Percentiles rank a stretch among this genome's conserved stretches.
phyloP scores from a whole-genome alignment of 2,329 filamentous ascomycete genomes.

The Aspergillus quadrilineatus region DNA sequence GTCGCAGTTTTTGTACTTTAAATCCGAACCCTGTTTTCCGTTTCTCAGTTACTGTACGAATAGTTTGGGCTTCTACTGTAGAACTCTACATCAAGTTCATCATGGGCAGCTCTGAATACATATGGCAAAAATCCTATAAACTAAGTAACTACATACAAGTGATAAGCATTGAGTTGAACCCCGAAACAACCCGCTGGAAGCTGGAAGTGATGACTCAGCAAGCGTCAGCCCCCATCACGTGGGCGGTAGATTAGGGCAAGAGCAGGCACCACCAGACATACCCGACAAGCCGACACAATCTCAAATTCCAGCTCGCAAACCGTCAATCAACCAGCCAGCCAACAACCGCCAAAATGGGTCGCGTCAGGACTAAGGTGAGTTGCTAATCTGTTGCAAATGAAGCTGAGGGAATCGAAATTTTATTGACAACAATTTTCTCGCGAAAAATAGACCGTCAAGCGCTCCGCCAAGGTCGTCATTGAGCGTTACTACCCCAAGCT shows the following conservation, averaged over 20 bases:
- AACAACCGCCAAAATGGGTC: constrained; percentile 50
- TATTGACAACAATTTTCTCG: neutral
- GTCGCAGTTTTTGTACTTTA: neutral
- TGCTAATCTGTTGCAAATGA: neutral
- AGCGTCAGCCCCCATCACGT: neutral
- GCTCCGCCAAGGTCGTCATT: constrained; percentile 99
- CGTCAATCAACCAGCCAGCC: constrained; percentile 23
- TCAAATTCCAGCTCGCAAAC: constrained; percentile 23
- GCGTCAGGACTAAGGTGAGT: constrained; percentile 48
- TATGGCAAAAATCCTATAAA: constrained; percentile 14
- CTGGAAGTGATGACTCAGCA: neutral
- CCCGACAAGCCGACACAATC: constrained; percentile 21
- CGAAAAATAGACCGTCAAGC: constrained; percentile 63
- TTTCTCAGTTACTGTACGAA: constrained; percentile 31
- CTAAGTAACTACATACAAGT: no score
- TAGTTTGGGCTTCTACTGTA: constrained; percentile 32
- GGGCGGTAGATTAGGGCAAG: constrained; percentile 14
- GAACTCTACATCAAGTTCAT: constrained; percentile 23
- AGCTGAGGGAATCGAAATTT: neutral
- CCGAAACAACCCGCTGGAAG: no score
- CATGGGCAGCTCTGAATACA: constrained; percentile 25
- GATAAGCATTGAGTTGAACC: no score
- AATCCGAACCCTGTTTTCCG: neutral
- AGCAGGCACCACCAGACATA: constrained; percentile 6
- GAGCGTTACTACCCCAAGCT: constrained; percentile 97